Base-by-base conservation (phyloP, 2,329 filamentous ascomycete genomes). In the Sclerotiophoma versabilis region DNA sequence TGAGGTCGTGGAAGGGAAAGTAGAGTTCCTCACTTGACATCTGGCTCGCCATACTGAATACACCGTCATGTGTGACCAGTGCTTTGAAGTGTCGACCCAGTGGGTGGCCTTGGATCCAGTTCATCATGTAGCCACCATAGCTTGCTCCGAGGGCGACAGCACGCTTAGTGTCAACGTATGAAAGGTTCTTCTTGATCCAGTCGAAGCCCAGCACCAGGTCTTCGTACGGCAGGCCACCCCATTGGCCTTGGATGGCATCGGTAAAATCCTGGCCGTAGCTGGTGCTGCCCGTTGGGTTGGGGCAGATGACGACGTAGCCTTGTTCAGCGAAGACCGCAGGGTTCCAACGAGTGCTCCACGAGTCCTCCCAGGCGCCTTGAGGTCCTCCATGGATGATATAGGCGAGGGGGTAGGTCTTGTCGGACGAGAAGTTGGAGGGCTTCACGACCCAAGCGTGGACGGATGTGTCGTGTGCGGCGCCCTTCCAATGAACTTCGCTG, bases 71-170 rank as follows among this genome's bases (percentile, higher is more conserved):
- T 65, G 88, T 92, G 23, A 96, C 92, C 4, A 97, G 82, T 0
- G 92, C 92, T 75, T 91, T 91, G 83, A 97, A 96, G 63, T 89
- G 86, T 23, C 91, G 86, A 17, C 92, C 92, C 0, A 97, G 83
- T 1, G 85, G 83, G 59, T 95, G 89, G 7, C 93, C 93, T 75
- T 96, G 92, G 65, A 96, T 92, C 92, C 93, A 96, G 72, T 96
- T 83, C 67, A 76, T 72, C 71, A 83, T 82, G 66, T 71, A 76
- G 2, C 73, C 73, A 22, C 72, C 77, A 43, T 78, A 79, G 0
- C 74, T 72, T 0, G 89, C 91, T 5, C 91, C 91, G 0, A 92
- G 77, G 1, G 88, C 90, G 0, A 95, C 90, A 1, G 89, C 85
- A 10, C 85, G 82, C 3, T 79, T 73, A 0, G 84, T 88, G 68